These are phyloP conservation scores for Rhododendron ferrugineum DNA, from an alignment of 148 eudicot species.

Conservation along the genomic window DNA sequence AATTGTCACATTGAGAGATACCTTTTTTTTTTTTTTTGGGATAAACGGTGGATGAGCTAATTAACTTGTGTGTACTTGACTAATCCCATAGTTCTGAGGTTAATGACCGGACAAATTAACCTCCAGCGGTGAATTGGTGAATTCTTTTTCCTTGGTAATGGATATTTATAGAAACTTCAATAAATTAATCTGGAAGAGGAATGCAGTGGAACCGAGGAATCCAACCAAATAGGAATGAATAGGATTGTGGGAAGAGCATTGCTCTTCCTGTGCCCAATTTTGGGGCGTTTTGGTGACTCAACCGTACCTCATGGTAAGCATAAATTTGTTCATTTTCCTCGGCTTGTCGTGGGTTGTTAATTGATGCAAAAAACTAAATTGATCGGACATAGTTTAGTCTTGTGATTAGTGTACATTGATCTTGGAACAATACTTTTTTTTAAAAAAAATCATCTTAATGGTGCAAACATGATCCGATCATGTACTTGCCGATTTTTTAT, in stretches of 20 bases:
- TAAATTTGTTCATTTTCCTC: background rate
- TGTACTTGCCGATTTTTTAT: background rate
- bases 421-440: background rate
- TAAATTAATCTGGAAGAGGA: background rate
- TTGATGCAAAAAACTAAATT: background rate
- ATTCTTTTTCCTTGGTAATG: background rate
- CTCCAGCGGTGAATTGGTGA: background rate
- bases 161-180: background rate
- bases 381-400: background rate
- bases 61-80: background rate
- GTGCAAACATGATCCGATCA: background rate
- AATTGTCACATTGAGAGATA: background rate
- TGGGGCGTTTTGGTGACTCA: background rate
- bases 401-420: background rate
- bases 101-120: background rate
- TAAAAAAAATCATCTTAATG: background rate
- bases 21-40: background rate
- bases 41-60: background rate
- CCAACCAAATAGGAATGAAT: no score
- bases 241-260: no score
- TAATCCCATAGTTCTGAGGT: background rate
- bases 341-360: background rate
- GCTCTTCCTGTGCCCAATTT: background rate
- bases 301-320: background rate
- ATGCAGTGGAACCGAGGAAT: no score